A percentile compares a stretch with the other conserved stretches of the same genome.
These are phyloP conservation scores for Infundibulicybe gibba DNA, from an alignment of 768 basidiomycete genomes.

Conservation along the genomic window DNA sequence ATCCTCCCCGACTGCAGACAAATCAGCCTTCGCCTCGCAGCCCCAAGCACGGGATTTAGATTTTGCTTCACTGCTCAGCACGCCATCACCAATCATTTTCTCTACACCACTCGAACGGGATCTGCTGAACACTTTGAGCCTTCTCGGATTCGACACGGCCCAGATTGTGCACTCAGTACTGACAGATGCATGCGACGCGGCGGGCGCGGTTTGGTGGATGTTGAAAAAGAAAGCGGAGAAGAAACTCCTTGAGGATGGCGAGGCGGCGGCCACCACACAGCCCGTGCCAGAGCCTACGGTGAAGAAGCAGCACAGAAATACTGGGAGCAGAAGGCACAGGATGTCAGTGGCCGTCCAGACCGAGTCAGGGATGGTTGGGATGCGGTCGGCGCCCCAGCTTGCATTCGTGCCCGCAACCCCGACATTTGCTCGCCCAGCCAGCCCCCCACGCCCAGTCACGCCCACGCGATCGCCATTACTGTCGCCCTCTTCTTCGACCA, in stretches of 20 bases:
- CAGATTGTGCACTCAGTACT: slow-evolving; percentile 95
- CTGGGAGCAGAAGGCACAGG: slow-evolving; percentile 29
- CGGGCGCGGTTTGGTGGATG: slow-evolving; percentile 97
- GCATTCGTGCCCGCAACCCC: slow-evolving; percentile 79
- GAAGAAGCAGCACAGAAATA: slow-evolving; percentile 15
- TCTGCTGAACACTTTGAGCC: slow-evolving; percentile 69
- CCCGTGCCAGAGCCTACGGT: slow-evolving; percentile 2
- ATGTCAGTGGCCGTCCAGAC: slow-evolving; percentile 43
- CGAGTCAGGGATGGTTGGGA: slow-evolving; percentile 21
- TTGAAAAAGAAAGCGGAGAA: slow-evolving; percentile 76
- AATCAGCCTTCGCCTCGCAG: slow-evolving; percentile 30
- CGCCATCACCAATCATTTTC: slow-evolving; percentile 80
- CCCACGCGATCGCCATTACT: slow-evolving; percentile 49
- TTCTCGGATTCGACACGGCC: slow-evolving; percentile 86
- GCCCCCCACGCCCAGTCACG: slow-evolving; percentile 51
- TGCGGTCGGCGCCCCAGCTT: slow-evolving; percentile 53
- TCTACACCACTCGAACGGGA: slow-evolving; percentile 79
- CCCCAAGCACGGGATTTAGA: slow-evolving; percentile 45
- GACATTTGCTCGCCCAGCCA: slow-evolving; percentile 45
- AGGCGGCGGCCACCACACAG: slow-evolving; percentile 7
- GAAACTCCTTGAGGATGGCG: slow-evolving; percentile 34
- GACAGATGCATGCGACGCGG: slow-evolving; percentile 87
- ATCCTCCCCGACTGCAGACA: slow-evolving; percentile 47
- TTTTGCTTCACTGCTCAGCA: slow-evolving; percentile 59
- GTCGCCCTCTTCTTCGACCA: slow-evolving; percentile 50